Conservation (phyloP, 2,329 filamentous ascomycete species). For the Neoscytalidium dimidiatum region DNA sequence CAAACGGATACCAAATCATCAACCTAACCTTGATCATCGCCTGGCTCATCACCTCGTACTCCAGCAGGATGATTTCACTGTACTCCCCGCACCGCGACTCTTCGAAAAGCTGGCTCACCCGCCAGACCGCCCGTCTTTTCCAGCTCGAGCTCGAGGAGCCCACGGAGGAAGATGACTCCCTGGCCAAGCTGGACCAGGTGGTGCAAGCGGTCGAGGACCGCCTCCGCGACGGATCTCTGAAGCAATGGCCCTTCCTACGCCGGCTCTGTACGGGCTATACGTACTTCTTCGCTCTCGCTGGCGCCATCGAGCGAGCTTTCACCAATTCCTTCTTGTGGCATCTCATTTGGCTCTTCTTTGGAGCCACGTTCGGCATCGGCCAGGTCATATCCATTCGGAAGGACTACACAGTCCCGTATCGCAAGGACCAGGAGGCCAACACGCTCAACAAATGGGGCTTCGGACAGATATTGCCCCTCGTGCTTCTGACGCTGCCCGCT, state of each 20-base stretch:
- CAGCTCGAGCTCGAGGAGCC: background rate
- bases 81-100: background rate
- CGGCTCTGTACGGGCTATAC: background rate
- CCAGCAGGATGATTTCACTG: background rate
- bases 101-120: background rate
- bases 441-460: slow-evolving; percentile 26
- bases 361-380: background rate
- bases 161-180: background rate
- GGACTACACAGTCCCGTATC: background rate
- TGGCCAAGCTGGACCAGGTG: background rate
- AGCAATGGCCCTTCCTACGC: background rate
- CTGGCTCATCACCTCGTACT: background rate
- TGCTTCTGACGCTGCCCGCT: slow-evolving; percentile 28
- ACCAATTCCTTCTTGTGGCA: slow-evolving; percentile 3
- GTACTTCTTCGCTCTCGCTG: slow-evolving; percentile 4
- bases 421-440: slow-evolving; percentile 23
- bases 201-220: background rate
- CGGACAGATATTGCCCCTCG: slow-evolving; percentile 30
- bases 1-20: background rate
- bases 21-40: background rate
- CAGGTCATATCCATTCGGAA: slow-evolving; percentile 12
- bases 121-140: background rate
- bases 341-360: slow-evolving; percentile 1
- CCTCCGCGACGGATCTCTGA: background rate
- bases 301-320: background rate